Evolutionary conservation across 1,284 basidiomycete genomes (phyloP).

Genomic region (Pseudozyma pruni): DNA sequence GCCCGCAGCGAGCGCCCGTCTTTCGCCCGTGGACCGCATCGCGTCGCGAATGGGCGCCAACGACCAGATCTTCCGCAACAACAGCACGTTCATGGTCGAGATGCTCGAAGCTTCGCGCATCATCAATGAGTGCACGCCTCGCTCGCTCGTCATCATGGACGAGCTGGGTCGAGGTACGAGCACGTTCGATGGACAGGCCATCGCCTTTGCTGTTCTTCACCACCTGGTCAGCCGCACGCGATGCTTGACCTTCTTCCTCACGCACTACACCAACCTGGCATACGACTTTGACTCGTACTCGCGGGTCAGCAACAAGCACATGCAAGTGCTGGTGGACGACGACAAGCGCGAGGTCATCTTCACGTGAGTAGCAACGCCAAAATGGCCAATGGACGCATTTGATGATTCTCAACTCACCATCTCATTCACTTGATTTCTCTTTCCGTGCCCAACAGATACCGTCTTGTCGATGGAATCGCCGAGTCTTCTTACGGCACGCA

Average conservation of each 20-base stretch:
- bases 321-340: slow-evolving; percentile 66
- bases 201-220: slow-evolving; percentile 65
- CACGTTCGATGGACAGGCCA: slow-evolving; percentile 67
- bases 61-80: slow-evolving; percentile 65
- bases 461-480: slow-evolving; percentile 73
- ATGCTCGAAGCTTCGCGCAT: slow-evolving; percentile 67
- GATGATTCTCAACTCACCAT: slow-evolving; percentile 7
- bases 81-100: slow-evolving; percentile 68
- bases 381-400: too few relatives aligned
- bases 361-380: slow-evolving; percentile 61
- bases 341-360: slow-evolving; percentile 63
- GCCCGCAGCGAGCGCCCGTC: slow-evolving; percentile 81
- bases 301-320: slow-evolving; percentile 66
- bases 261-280: slow-evolving; percentile 64
- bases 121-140: slow-evolving; percentile 65
- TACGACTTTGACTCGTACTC: slow-evolving; percentile 63
- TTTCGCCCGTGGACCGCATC: slow-evolving; percentile 92
- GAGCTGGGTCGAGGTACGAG: slow-evolving; percentile 68
- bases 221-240: slow-evolving; percentile 63
- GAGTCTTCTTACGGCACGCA: slow-evolving; percentile 81
- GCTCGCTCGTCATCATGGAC: slow-evolving; percentile 67
- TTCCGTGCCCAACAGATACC: slow-evolving; percentile 48
- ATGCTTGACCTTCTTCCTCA: slow-evolving; percentile 67
- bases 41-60: slow-evolving; percentile 95
- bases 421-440: background rate